A percentile compares a stretch with the other conserved stretches of the same genome.
These are phyloP conservation scores for Lactarius vividus DNA, from an alignment of 768 basidiomycete species.

Conservation along the genomic window DNA sequence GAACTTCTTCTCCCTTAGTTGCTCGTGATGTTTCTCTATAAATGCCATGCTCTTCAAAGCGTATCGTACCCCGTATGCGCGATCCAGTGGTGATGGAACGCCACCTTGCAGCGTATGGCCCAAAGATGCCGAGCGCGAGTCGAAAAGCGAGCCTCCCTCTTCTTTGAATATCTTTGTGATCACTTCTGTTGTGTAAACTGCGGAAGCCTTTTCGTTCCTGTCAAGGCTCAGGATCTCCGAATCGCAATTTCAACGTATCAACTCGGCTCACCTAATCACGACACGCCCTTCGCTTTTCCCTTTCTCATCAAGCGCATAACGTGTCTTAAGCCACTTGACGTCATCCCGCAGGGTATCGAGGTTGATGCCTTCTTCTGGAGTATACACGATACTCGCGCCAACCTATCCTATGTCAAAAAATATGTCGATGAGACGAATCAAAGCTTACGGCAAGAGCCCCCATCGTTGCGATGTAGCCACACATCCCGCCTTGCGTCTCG, in stretches of 20 bases:
- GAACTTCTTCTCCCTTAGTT: slow-evolving; percentile 47
- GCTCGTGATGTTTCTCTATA: slow-evolving; percentile 76
- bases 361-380: slow-evolving; percentile 86
- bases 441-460: slow-evolving; percentile 88
- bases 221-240: neutral
- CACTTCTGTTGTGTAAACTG: slow-evolving; percentile 87
- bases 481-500: slow-evolving; percentile 96
- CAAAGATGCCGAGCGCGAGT: slow-evolving; percentile 91
- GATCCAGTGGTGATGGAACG: slow-evolving; percentile 92
- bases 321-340: slow-evolving; percentile 81
- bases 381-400: slow-evolving; percentile 91
- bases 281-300: slow-evolving; percentile 93
- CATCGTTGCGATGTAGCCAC: slow-evolving; percentile 93
- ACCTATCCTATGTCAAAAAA: slow-evolving; percentile 46
- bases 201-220: slow-evolving; percentile 85
- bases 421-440: neutral
- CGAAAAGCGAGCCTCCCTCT: slow-evolving; percentile 89
- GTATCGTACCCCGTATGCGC: slow-evolving; percentile 85
- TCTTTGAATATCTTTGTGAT: slow-evolving; percentile 94
- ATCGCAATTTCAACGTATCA: slow-evolving; percentile 2
- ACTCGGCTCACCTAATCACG: slow-evolving; percentile 70
- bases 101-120: slow-evolving; percentile 98
- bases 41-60: slow-evolving; percentile 93
- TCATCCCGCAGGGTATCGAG: slow-evolving; percentile 80
- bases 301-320: slow-evolving; percentile 81